These are phyloP conservation scores for Symbiodinium pilosum DNA, from an alignment of 73 alveolate genomes.

Conservation along the genomic window DNA sequence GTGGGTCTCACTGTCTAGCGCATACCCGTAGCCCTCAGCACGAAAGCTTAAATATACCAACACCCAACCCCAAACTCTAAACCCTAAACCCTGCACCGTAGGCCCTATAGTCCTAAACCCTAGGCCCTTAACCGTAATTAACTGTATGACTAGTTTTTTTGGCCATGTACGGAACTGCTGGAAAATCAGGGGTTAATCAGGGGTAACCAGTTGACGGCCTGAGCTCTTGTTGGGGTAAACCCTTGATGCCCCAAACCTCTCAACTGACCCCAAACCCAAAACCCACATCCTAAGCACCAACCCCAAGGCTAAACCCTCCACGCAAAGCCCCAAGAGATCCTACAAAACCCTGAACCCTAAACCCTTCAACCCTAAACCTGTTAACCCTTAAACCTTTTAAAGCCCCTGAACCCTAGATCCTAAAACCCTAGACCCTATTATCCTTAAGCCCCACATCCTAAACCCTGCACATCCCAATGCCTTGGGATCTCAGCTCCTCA, in stretches of 20 bases:
- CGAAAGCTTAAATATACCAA: not conserved
- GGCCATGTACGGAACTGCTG: no score
- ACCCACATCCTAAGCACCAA: not conserved
- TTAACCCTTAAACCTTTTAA: not conserved
- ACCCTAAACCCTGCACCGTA: not conserved
- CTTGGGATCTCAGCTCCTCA: not conserved
- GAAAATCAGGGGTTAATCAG: not conserved
- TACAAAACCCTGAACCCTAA: not conserved
- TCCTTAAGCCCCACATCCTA: not conserved
- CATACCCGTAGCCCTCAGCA: not conserved
- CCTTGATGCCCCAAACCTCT: no score
- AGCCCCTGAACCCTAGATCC: no score
- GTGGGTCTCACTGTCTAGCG: no score
- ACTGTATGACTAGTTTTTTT: no score
- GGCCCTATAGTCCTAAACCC: not conserved
- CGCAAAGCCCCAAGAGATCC: not conserved
- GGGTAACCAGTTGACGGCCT: no score
- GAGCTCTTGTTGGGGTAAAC: not conserved
- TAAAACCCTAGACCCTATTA: not conserved
- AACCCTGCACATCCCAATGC: not conserved
- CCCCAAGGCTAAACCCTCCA: not conserved
- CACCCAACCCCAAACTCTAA: not conserved
- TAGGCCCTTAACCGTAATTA: not conserved
- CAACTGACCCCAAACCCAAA: not conserved
- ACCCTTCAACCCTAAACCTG: not conserved